Evolutionary conservation across 345 rosid species (phyloP).

Genomic region (Salix purpurea): DNA sequence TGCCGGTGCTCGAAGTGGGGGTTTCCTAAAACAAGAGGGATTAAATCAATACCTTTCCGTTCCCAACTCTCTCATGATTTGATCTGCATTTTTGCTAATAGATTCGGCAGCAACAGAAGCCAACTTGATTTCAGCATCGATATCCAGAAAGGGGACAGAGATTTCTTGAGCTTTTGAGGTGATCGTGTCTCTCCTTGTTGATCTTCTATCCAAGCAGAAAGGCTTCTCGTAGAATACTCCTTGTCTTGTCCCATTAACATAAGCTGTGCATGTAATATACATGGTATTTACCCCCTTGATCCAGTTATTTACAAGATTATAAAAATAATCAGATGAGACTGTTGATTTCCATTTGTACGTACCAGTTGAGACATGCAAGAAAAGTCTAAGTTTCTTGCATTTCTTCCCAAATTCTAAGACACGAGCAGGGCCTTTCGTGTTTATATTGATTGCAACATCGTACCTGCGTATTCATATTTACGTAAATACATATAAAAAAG

Average conservation of each 20-base stretch:
- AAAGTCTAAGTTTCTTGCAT: constrained; percentile 25
- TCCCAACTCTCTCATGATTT: constrained; percentile 36
- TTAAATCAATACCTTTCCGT: constrained; percentile 26
- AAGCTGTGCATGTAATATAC: neutral
- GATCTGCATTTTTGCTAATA: constrained; percentile 12
- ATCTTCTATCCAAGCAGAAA: neutral
- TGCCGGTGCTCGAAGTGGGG: neutral
- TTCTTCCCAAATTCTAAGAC: constrained; percentile 18
- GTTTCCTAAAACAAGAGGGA: neutral
- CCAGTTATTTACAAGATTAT: neutral
- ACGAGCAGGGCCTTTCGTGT: constrained; percentile 5
- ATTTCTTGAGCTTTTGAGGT: constrained; percentile 2
- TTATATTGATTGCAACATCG: no score
- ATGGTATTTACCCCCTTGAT: neutral
- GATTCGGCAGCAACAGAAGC: constrained; percentile 20
- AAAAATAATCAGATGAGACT: neutral
- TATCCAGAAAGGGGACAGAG: constrained; percentile 5
- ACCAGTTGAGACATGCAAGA: constrained; percentile 32
- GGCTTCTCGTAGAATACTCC: constrained; percentile 8
- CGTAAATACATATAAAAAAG: no score
- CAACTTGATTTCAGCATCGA: constrained; percentile 33
- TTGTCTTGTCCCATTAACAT: constrained; percentile 11
- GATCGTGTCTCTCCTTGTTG: neutral
- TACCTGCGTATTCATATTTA: no score
- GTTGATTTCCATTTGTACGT: neutral